Evolutionary conservation across 768 basidiomycete genomes (phyloP).

Genomic region (Jaapia argillacea): DNA sequence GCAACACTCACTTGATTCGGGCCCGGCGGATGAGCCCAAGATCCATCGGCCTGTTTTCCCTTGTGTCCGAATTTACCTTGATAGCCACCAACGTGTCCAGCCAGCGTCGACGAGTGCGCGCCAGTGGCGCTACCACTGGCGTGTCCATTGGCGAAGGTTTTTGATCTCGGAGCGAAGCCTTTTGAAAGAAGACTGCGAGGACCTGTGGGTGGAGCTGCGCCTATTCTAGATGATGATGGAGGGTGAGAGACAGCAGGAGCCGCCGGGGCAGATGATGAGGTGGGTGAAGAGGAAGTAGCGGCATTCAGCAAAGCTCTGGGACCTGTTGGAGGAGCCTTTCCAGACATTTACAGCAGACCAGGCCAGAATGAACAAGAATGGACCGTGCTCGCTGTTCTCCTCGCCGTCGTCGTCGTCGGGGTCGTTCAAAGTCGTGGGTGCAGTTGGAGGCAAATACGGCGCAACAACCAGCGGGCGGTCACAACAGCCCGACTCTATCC

Average conservation of each 20-base stretch:
- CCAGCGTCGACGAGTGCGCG: constrained; percentile 18
- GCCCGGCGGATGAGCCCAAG: constrained; percentile 18
- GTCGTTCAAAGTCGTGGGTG: neutral
- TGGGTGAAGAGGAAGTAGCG: constrained; percentile 21
- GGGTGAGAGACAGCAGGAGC: constrained; percentile 18
- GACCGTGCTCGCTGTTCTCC: neutral
- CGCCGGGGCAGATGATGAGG: constrained; percentile 24
- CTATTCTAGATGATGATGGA: constrained; percentile 28
- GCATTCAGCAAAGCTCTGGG: constrained; percentile 57
- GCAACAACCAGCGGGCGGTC: too few species aligned
- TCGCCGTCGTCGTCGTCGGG: neutral
- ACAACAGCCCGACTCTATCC: too few species aligned
- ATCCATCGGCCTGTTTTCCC: constrained; percentile 31
- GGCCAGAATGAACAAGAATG: constrained; percentile 4
- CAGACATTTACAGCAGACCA: constrained; percentile 42
- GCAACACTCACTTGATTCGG: constrained; percentile 21
- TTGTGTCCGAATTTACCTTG: constrained; percentile 22
- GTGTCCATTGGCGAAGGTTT: constrained; percentile 37
- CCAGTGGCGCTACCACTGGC: constrained; percentile 15
- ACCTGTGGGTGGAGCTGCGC: constrained; percentile 52
- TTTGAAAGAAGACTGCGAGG: constrained; percentile 42
- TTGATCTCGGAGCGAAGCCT: constrained; percentile 23
- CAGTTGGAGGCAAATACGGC: neutral
- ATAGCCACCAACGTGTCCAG: constrained; percentile 18
- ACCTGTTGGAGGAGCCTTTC: constrained; percentile 68